Percentiles rank a stretch among this genome's conserved stretches.
These are phyloP conservation scores for Magnaporthales sp. DNA, from an alignment of 2,329 filamentous ascomycete species.

Conservation along the genomic window DNA sequence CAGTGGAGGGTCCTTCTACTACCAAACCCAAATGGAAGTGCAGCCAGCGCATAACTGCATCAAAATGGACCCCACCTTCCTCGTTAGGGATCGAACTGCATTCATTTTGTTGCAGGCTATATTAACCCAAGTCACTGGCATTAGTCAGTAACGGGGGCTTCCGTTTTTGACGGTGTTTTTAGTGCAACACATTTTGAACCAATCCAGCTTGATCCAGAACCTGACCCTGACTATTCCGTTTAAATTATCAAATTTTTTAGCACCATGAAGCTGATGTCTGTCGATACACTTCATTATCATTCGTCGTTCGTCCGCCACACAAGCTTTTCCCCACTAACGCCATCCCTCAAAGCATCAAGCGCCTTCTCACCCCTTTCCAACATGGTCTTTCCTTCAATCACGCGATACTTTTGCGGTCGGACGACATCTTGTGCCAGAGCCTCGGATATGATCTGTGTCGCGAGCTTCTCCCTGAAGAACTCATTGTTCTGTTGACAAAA, in stretches of 20 bases:
- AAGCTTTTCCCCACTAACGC: neutral
- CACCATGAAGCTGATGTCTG: neutral
- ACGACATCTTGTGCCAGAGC: neutral
- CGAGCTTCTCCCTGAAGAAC: neutral
- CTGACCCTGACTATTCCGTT: too few relatives aligned
- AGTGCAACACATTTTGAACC: too few relatives aligned
- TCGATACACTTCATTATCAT: neutral
- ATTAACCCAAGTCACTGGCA: too few relatives aligned
- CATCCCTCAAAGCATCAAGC: neutral
- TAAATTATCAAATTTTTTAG: too few relatives aligned
- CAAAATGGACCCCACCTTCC: neutral
- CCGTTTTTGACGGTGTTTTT: too few relatives aligned
- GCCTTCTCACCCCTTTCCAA: neutral
- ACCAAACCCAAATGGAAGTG: neutral
- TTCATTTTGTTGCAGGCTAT: too few relatives aligned
- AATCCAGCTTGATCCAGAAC: too few relatives aligned
- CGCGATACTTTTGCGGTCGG: neutral
- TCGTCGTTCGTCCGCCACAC: neutral
- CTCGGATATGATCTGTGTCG: neutral
- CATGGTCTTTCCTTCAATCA: neutral
- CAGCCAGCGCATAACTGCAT: neutral
- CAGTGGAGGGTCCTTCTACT: neutral
- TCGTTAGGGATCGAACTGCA: neutral
- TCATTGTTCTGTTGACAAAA: neutral
- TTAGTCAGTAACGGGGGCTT: too few relatives aligned